Evolutionary conservation across 495 filamentous ascomycete species (phyloP), one percentile per base, ranked within the genome.

Genomic region (Neurospora sp.): DNA sequence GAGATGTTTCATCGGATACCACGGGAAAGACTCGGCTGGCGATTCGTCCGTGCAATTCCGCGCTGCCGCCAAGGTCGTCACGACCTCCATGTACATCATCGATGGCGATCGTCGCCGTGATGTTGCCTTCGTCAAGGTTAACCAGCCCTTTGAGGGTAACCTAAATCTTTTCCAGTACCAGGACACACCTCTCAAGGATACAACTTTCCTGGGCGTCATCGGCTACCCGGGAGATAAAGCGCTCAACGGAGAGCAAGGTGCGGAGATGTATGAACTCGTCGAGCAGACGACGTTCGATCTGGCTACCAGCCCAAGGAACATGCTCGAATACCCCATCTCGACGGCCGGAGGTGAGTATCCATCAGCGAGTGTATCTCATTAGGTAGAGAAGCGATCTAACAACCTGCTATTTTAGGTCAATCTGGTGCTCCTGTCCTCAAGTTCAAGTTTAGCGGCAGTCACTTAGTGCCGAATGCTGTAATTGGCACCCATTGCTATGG

Each of bases 151-250:
- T 0, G 45, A 22, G 0, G 45, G 45, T 2, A 0, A 47, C 0
- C n/a, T 47, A 0, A 47, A 47, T 3, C 0, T 22, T 0, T 47
- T 47, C n/a, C 22, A 47, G 45, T 47, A 20, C 45, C 8, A 47
- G 0, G 45, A 47, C 9, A 22, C n/a, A 0, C 45, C n/a, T 0
- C n/a, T 22, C 0, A 47, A 5, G 45, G 45, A 0, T 0, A 10
- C 8, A 0, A 1, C 3, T 1, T 2, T 20, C 0, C 1, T 47
- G 9, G 45, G 45, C 0, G 0, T 47, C 1, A 0, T 47, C 45
- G 45, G 45, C 3, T 47, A 47, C 22, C 45, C 45, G 22, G 22
- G 22, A 22, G 22, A 22, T 22, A 22, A 22, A 1, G 22, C 22
- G 22, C 22, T 22, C 22, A 22, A 22, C 22, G 22, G 22, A 22